Evolutionary conservation across 1,284 basidiomycete genomes (phyloP), one percentile per base, ranked within the genome.

Genomic region (Kalmanozyma brasiliensis): DNA sequence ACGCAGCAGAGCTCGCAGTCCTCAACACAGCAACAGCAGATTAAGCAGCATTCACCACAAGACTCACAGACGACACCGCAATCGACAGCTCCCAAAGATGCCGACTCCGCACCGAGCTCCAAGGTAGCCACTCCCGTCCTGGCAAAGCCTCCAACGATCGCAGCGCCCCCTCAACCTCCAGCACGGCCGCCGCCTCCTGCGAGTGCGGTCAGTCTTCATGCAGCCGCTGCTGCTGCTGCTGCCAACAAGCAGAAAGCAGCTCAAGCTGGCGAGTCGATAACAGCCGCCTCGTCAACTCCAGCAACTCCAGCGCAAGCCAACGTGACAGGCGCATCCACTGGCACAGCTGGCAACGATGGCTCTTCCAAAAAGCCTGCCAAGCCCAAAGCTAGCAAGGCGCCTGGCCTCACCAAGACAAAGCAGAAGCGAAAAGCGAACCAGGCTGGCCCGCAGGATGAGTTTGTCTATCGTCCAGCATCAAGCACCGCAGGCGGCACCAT

Each of bases 401-500:
- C 62, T 17, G 53, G 60, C 16, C 29, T 52, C 8, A 34, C 58
- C 43, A 71, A 71, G 38, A 55, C 60, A n/a, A 72, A 67, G 64
- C 69, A 68, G 53, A 72, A 72, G 57, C 64, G 69, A 10, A 43
- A 42, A 20, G 36, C 56, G 1, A 63, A 64, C 16, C 64, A 72
- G 37, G 35, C 52, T 1, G 46, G 47, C 5, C 26, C 43, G 8
- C 62, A 68, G 23, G 57, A 62, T 44, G 55, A 62, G 20, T 44
- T 57, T 13, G 60, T 58, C 14, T 58, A 59, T 35, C 59, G 52
- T 35, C 53, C 64, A 19, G 52, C 35, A 3, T 49, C 65, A 4
- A 69, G 70, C 65, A 73, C 70, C 10, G 65, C 63, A 5, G 75
- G 75, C 5, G 75, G 75, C 7, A 71, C 61, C n/a, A 77, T 77